Percentiles rank a stretch among this genome's conserved stretches.
These are phyloP conservation scores for Actinomortierella ambigua DNA, from an alignment of 371 early-diverging fungal genomes.

Conservation along the genomic window DNA sequence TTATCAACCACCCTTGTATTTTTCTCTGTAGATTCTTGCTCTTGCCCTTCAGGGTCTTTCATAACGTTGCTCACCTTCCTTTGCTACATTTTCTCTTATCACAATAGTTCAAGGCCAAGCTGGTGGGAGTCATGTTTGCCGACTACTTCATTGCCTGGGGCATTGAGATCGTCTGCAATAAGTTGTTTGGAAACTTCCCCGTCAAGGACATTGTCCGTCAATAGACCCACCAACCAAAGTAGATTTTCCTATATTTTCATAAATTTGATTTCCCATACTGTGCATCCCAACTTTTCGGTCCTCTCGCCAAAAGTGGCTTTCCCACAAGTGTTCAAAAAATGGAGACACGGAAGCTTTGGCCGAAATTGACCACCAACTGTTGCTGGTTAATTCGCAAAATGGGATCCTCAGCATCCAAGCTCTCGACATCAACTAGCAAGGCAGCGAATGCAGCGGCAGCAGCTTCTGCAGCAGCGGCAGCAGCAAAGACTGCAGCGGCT, in stretches of 20 bases:
- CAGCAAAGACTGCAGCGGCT: constrained; percentile 2
- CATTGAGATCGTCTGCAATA: constrained; percentile 52
- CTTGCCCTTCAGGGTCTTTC: background rate
- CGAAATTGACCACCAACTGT: background rate
- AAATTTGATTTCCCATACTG: too few relatives aligned
- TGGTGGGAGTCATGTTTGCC: constrained; percentile 54
- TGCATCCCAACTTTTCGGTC: background rate
- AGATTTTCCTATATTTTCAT: too few relatives aligned
- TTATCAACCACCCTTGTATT: constrained; percentile 1
- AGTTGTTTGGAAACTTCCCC: constrained; percentile 55
- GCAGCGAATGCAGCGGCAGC: too few relatives aligned
- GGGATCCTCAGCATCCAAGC: constrained; percentile 40
- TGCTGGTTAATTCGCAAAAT: constrained; percentile 1
- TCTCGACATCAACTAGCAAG: background rate
- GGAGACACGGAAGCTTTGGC: background rate
- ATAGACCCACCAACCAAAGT: constrained; percentile 11
- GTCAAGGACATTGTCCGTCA: constrained; percentile 58
- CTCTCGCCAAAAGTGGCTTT: constrained; percentile 1
- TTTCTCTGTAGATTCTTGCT: background rate
- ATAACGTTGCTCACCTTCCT: background rate
- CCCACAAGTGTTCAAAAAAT: too few relatives aligned
- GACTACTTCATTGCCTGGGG: constrained; percentile 56
- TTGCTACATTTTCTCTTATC: background rate
- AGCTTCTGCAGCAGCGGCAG: too few relatives aligned
- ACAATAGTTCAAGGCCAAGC: constrained; percentile 49